Percentiles rank a stretch among this genome's conserved stretches.
phyloP scores from a whole-genome alignment of 1,284 basidiomycete genomes.

The Hemileia vastatrix region DNA sequence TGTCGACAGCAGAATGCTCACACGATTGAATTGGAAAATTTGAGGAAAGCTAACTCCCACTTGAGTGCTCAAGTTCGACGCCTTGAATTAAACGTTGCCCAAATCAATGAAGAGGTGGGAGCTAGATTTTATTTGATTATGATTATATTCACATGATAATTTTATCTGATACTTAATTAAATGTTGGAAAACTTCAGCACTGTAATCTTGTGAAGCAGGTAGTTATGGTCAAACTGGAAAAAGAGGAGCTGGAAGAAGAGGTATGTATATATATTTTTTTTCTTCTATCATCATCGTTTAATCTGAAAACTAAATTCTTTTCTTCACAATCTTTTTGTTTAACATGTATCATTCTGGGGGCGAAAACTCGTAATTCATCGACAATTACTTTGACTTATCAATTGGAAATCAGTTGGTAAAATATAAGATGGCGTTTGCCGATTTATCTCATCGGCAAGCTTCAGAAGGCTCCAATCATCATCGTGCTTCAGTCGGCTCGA shows the following conservation, averaged over 20 bases:
- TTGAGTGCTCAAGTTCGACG: constrained; percentile 72
- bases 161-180: neutral
- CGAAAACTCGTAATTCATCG: too few species aligned
- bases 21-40: constrained; percentile 64
- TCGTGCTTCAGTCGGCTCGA: neutral
- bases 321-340: too few species aligned
- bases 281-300: neutral
- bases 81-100: constrained; percentile 64
- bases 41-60: constrained; percentile 65
- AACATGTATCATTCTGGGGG: too few species aligned
- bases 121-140: constrained; percentile 52
- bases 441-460: neutral
- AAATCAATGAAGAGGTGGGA: constrained; percentile 66
- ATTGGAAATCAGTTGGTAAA: constrained; percentile 55
- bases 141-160: neutral
- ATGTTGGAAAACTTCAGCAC: constrained; percentile 36
- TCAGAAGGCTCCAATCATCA: constrained; percentile 1
- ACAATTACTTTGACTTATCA: too few species aligned
- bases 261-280: neutral
- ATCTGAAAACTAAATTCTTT: neutral
- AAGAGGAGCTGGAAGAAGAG: constrained; percentile 81
- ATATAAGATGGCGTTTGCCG: constrained; percentile 57
- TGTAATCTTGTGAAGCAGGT: constrained; percentile 64
- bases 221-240: constrained; percentile 70
- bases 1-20: constrained; percentile 62